phyloP scores from a whole-genome alignment of 371 early-diverging fungal genomes.

The Syncephalastrum contaminatum region DNA sequence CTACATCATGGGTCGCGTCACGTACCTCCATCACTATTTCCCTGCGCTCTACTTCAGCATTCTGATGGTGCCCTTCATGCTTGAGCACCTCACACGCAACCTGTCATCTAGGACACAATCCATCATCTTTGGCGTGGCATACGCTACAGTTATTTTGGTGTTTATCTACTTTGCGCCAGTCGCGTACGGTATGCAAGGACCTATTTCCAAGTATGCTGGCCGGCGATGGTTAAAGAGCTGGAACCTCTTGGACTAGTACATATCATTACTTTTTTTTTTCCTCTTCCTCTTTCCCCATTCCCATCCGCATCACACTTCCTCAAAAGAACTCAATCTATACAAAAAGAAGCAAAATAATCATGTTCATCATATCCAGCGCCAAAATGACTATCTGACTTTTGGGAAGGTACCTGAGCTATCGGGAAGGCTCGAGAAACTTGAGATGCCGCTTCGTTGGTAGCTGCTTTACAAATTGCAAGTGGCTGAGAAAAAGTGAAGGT shows the following conservation, averaged over 20 bases:
- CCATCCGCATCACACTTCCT: neutral
- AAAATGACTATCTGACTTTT: neutral
- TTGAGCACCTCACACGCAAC: conserved; percentile 66
- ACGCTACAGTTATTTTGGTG: conserved; percentile 43
- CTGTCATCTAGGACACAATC: conserved; percentile 14
- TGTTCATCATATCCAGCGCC: neutral
- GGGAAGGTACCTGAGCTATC: neutral
- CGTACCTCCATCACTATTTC: conserved; percentile 98
- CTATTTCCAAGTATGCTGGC: conserved; percentile 53
- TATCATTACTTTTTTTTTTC: neutral
- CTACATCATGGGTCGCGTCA: conserved; percentile 97
- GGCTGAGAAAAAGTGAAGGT: neutral
- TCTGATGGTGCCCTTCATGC: conserved; percentile 67
- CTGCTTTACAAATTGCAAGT: neutral
- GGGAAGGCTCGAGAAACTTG: conserved; percentile 26
- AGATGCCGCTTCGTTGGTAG: conserved; percentile 7
- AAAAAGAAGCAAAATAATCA: neutral
- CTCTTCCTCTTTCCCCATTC: neutral
- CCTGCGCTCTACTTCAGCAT: conserved; percentile 97
- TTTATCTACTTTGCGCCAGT: conserved; percentile 83
- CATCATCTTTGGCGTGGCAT: conserved; percentile 43
- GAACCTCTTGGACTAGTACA: conserved; percentile 34
- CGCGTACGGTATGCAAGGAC: conserved; percentile 82
- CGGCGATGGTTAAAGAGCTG: conserved; percentile 56
- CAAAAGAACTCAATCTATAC: conserved; percentile 1